A percentile compares a stretch with the other conserved stretches of the same genome.
Evolutionary conservation across 2,329 filamentous ascomycete species (phyloP).

Genomic region (Aureobasidium sp.): DNA sequence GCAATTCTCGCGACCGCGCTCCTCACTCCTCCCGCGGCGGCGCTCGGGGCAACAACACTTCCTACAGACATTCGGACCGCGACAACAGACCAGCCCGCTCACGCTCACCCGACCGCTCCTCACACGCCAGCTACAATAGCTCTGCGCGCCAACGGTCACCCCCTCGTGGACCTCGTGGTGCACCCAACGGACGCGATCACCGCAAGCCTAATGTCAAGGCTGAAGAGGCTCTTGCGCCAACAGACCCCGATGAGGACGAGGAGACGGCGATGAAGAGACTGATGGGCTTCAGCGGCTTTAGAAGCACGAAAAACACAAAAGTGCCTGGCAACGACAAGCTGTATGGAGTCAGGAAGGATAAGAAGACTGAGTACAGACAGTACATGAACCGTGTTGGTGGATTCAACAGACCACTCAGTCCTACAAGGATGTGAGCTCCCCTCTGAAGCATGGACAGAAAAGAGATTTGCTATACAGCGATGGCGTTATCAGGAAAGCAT

Average conservation of each 20-base stretch:
- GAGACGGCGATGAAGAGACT: conserved; percentile 69
- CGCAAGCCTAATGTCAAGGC: conserved; percentile 19
- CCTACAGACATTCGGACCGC: not conserved
- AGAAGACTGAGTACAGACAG: conserved; percentile 90
- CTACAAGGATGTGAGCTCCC: conserved; percentile 34
- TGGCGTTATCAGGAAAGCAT: conserved; percentile 1
- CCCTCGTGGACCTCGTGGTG: not conserved
- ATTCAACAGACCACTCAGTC: conserved; percentile 65
- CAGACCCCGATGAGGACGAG: conserved; percentile 47
- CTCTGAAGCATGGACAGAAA: conserved; percentile 32
- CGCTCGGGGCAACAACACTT: not conserved
- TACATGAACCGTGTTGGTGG: conserved; percentile 87
- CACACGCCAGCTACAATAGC: not conserved
- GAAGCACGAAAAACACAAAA: conserved; percentile 80
- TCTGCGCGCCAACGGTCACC: conserved; percentile 1
- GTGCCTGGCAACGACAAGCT: conserved; percentile 75
- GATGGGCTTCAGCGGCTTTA: conserved; percentile 87
- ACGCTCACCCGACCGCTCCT: not conserved
- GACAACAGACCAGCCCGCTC: not conserved
- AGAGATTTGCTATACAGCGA: not conserved
- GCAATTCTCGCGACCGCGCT: conserved; percentile 7
- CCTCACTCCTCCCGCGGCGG: not conserved
- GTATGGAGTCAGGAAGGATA: conserved; percentile 79
- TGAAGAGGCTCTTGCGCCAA: conserved; percentile 21
- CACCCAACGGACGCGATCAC: not conserved